A percentile compares a stretch with the other conserved stretches of the same genome.
These are phyloP conservation scores for Linderniella brevidens DNA, from an alignment of 257 asterid genomes.

Conservation along the genomic window DNA sequence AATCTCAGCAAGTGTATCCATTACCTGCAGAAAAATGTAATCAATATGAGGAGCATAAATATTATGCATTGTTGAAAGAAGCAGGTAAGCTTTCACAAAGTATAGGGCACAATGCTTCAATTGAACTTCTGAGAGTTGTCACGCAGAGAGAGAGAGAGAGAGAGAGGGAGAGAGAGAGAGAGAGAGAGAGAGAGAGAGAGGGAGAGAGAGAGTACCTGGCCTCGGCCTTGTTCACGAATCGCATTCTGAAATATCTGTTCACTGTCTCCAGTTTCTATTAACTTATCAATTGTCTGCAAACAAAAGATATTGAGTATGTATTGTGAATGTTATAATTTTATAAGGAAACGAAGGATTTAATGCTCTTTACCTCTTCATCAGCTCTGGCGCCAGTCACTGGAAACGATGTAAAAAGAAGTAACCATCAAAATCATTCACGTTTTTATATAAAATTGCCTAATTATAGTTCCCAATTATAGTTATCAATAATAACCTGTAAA, in stretches of 20 bases:
- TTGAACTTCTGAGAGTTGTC: too few species aligned
- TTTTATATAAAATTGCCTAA: slow-evolving; percentile 1
- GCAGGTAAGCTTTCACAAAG: too few species aligned
- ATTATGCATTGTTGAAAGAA: background rate
- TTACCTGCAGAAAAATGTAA: slow-evolving; percentile 32
- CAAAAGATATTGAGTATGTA: slow-evolving; percentile 12
- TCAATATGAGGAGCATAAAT: slow-evolving; percentile 2
- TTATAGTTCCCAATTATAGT: too few species aligned
- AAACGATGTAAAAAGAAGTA: slow-evolving; percentile 8
- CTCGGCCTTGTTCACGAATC: slow-evolving; percentile 89
- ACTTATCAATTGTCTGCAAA: slow-evolving; percentile 66
- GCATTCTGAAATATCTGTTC: slow-evolving; percentile 21
- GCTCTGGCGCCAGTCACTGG: slow-evolving; percentile 82
- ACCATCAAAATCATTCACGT: slow-evolving; percentile 11
- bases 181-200: too few species aligned
- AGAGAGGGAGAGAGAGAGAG: background rate
- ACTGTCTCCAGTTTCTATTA: slow-evolving; percentile 92
- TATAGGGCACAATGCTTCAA: too few species aligned
- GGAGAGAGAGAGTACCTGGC: slow-evolving; percentile 40
- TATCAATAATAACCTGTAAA: slow-evolving; percentile 62
- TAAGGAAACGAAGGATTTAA: slow-evolving; percentile 5
- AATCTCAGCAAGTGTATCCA: slow-evolving; percentile 97
- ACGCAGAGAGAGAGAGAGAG: too few species aligned
- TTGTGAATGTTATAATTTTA: slow-evolving; percentile 1
- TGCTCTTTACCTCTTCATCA: slow-evolving; percentile 72